phyloP scores from a whole-genome alignment of 805 yeast genomes.

The Yarrowia phangngaensis region DNA sequence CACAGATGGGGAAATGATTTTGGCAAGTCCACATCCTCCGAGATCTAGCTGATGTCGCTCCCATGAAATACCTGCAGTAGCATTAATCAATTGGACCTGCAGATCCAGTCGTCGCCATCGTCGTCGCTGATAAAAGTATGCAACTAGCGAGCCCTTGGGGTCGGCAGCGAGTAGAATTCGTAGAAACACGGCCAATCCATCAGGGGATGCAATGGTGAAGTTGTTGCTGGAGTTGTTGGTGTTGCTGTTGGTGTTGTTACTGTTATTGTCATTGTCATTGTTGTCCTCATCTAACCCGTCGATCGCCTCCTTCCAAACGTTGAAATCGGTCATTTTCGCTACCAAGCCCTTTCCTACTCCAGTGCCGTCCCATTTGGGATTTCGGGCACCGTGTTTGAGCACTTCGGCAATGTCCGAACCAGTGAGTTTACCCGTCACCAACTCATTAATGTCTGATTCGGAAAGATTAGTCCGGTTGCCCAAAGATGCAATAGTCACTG shows the following conservation, averaged over 20 bases:
- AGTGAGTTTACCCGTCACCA: conserved; percentile 13
- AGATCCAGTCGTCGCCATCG: conserved; percentile 24
- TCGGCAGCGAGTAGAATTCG: conserved; percentile 25
- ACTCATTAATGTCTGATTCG: conserved; percentile 13
- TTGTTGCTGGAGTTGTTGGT: too few species aligned
- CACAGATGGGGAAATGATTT: conserved; percentile 21
- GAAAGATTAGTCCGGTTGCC: conserved; percentile 16
- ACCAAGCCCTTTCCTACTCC: conserved; percentile 17
- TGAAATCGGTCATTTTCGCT: conserved; percentile 12
- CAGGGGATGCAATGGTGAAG: conserved; percentile 9
- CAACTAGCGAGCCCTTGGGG: conserved; percentile 23
- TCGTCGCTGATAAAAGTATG: conserved; percentile 25
- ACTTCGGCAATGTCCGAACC: conserved; percentile 18
- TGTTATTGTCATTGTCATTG: conserved; percentile 18
- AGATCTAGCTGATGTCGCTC: conserved; percentile 26
- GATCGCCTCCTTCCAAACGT: conserved; percentile 21
- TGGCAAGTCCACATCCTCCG: conserved; percentile 13
- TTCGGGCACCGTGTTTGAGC: conserved; percentile 4
- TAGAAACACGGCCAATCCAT: conserved; percentile 22
- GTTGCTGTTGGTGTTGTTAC: conserved; percentile 2
- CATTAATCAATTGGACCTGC: conserved; percentile 21
- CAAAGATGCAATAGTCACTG: conserved; percentile 26
- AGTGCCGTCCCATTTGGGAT: conserved; percentile 15
- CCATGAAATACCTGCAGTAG: conserved; percentile 18
- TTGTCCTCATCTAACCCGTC: conserved; percentile 21